Percentiles rank a stretch among this genome's conserved stretches.
These are phyloP conservation scores for Ogataea haglerorum DNA, from an alignment of 805 yeast genomes.

Conservation along the genomic window DNA sequence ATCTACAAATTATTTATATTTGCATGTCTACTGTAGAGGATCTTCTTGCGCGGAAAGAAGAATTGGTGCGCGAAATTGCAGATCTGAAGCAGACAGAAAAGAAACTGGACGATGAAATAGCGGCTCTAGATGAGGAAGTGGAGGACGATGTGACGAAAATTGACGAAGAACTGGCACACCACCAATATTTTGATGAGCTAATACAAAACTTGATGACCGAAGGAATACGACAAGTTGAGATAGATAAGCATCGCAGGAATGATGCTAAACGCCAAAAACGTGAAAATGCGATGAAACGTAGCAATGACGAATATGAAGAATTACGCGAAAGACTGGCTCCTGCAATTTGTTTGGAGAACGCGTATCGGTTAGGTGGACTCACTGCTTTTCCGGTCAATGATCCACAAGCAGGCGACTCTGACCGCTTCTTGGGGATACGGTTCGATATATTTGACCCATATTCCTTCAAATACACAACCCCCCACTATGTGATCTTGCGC, in stretches of 20 bases:
- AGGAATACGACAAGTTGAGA: slow-evolving; percentile 17
- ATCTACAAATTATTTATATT: slow-evolving; percentile 2
- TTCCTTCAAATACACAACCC: slow-evolving; percentile 31
- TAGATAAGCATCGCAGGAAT: slow-evolving; percentile 7
- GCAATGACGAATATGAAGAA: slow-evolving; percentile 7
- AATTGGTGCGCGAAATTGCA: neutral
- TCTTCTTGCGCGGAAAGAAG: slow-evolving; percentile 1
- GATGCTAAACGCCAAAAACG: slow-evolving; percentile 3
- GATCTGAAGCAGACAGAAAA: neutral
- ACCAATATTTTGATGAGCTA: slow-evolving; percentile 30
- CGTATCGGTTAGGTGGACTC: slow-evolving; percentile 45
- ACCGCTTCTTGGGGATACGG: slow-evolving; percentile 44
- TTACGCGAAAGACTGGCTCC: slow-evolving; percentile 24
- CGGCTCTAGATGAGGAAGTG: slow-evolving; percentile 3
- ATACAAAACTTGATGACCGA: slow-evolving; percentile 25
- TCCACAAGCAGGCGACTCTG: slow-evolving; percentile 21
- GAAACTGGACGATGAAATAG: slow-evolving; percentile 1
- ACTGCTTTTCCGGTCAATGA: slow-evolving; percentile 51
- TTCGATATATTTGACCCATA: slow-evolving; percentile 41
- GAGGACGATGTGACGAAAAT: slow-evolving; percentile 6
- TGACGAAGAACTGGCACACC: slow-evolving; percentile 21
- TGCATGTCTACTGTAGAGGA: slow-evolving; percentile 3
- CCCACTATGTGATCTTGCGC: slow-evolving; percentile 48
- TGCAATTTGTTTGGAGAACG: slow-evolving; percentile 42
- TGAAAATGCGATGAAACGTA: slow-evolving; percentile 2